These are phyloP conservation scores for Trichoderma sp. DNA, from an alignment of 2,329 filamentous ascomycete genomes.

Conservation along the genomic window DNA sequence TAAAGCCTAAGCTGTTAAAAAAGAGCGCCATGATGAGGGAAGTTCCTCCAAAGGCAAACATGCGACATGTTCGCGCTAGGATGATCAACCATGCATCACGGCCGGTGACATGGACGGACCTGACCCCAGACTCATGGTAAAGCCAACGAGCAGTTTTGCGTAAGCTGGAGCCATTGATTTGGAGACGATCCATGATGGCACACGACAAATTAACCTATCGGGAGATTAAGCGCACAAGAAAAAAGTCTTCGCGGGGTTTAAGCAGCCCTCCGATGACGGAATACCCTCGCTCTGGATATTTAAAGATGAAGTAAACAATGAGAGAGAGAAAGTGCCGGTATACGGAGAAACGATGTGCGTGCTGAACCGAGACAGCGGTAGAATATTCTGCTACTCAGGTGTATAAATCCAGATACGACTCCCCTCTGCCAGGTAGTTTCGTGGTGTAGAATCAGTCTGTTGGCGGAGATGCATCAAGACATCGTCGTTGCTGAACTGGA, in stretches of 20 bases:
- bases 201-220: not conserved
- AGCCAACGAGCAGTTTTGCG: conserved; percentile 25
- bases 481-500: no score
- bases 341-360: no score
- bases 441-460: not conserved
- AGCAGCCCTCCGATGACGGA: not conserved
- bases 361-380: not conserved
- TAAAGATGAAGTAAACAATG: not conserved
- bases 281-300: not conserved
- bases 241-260: not conserved
- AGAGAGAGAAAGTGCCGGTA: not conserved
- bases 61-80: conserved; percentile 48
- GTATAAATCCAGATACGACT: not conserved
- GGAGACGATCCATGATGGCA: not conserved
- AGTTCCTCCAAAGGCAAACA: conserved; percentile 62
- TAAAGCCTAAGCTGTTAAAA: conserved; percentile 52
- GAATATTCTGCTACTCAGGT: not conserved
- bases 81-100: conserved; percentile 54
- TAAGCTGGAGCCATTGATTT: not conserved
- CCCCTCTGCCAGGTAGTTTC: not conserved
- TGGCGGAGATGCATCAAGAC: not conserved
- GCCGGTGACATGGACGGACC: conserved; percentile 45
- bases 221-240: not conserved
- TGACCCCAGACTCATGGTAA: conserved; percentile 48
- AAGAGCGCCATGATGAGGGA: conserved; percentile 61